These are phyloP conservation scores for Schoenoplectus triqueter DNA, from an alignment of 202 grass and related monocot species.

Conservation along the genomic window DNA sequence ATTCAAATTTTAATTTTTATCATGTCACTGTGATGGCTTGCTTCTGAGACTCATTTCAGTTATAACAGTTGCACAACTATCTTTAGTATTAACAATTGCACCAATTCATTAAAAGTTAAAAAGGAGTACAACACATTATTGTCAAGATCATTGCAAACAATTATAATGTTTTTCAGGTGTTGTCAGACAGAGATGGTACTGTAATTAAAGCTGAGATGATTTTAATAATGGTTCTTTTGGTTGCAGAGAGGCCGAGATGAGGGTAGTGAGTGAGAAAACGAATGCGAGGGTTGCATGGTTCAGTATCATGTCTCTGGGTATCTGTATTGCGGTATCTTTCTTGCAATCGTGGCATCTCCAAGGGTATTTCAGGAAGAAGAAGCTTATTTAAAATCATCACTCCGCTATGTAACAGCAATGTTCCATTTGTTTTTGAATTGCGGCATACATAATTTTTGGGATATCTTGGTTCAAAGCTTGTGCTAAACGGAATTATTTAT, in stretches of 20 bases:
- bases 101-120: not conserved
- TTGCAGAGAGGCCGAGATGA: constrained; percentile 83
- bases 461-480: constrained; percentile 33
- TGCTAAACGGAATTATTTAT: constrained; percentile 33
- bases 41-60: not conserved
- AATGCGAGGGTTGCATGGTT: constrained; percentile 80
- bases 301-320: constrained; percentile 71
- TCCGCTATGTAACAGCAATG: constrained; percentile 36
- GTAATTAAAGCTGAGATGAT: not conserved
- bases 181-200: not conserved
- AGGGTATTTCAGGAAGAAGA: constrained; percentile 89
- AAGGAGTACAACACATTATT: not conserved
- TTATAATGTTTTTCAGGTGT: too few species aligned
- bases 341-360: constrained; percentile 85
- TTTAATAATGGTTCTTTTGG: not conserved
- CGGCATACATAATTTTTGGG: constrained; percentile 43
- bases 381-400: constrained; percentile 68
- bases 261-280: constrained; percentile 76
- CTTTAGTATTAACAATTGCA: constrained; percentile 8
- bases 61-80: not conserved
- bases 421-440: constrained; percentile 40
- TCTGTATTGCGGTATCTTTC: constrained; percentile 66
- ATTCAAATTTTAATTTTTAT: not conserved
- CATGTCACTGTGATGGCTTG: not conserved
- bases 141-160: not conserved